Base-by-base conservation (phyloP, 2,329 filamentous ascomycete genomes). In the Neonectria sp. region DNA sequence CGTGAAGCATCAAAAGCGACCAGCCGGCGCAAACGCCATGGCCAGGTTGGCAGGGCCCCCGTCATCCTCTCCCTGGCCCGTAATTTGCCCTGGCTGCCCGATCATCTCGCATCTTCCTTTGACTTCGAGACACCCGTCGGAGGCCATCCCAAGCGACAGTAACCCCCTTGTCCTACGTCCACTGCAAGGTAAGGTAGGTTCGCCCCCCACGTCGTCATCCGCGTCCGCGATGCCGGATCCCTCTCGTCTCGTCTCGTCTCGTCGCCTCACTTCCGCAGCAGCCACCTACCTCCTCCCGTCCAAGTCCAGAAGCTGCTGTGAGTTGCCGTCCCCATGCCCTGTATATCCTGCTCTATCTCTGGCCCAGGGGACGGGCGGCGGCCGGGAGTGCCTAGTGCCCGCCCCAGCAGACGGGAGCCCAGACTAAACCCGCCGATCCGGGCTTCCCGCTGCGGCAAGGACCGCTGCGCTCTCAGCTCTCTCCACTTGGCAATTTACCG, bases 401-500 rank as follows among this genome's bases (percentile, higher is more conserved):
- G 62, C 49, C 53, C 61, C 40, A 40, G 37, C 37, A 40, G 37
- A 17, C 37, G 37, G 37, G 37, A 40, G 45, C 40, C 61, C 40
- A 31, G 55, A 43, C 61, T 58, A 63, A 53, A 43, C 27, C 33
- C 35, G 60, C 60, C 43, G 60, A 62, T 62, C 60, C 60, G 43
- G 60, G 52, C 60, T 49, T 56, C 60, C 60, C 60, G 59, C 52
- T 48, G 46, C 57, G 57, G 46, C 46, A 46, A 40, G 46, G 31
- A n/a, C 35, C 25, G 9, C n/a, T 24, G 15, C 24, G 1, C 37
- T 21, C 12, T 12, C 31, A 27, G 7, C n/a, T 11, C 33, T 62
- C 55, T 58, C 62, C 60, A 63, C 60, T 63, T 52, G 46, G 29
- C 48, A 65, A 65, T 65, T 65, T 65, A 65, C 55, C 62, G 40